Evolutionary conservation across 2,329 filamentous ascomycete genomes (phyloP).

Genomic region (Penicillium sp.): DNA sequence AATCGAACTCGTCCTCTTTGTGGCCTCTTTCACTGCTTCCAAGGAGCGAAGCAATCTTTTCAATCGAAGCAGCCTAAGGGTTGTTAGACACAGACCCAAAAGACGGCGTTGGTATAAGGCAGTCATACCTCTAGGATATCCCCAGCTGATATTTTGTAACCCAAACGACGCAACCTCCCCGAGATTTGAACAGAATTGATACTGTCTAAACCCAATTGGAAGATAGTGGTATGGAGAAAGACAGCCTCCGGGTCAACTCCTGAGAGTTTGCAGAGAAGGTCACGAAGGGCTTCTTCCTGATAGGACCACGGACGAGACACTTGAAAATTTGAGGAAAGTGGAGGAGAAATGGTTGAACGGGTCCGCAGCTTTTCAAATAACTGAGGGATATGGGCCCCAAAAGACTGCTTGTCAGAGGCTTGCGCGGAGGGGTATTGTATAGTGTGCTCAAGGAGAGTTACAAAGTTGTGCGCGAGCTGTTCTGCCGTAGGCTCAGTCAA

Average conservation of each 20-base stretch:
- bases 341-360: slow-evolving; percentile 1
- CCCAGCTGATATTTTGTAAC: slow-evolving; percentile 60
- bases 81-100: slow-evolving; percentile 11
- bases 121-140: slow-evolving; percentile 65
- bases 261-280: slow-evolving; percentile 59
- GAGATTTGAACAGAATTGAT: slow-evolving; percentile 81
- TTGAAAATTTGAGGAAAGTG: slow-evolving; percentile 6
- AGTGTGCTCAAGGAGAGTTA: slow-evolving; percentile 34
- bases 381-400: slow-evolving; percentile 23
- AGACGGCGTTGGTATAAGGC: background rate
- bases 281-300: slow-evolving; percentile 54
- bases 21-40: slow-evolving; percentile 36
- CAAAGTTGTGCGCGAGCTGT: slow-evolving; percentile 30
- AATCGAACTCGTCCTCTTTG: slow-evolving; percentile 43
- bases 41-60: slow-evolving; percentile 32
- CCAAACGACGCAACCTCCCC: slow-evolving; percentile 59
- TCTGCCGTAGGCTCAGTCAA: slow-evolving; percentile 23
- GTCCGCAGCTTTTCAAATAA: slow-evolving; percentile 26
- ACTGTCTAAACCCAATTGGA: slow-evolving; percentile 85
- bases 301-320: slow-evolving; percentile 46
- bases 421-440: slow-evolving; percentile 32
- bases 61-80: slow-evolving; percentile 36
- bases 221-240: slow-evolving; percentile 66
- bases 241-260: slow-evolving; percentile 53
- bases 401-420: slow-evolving; percentile 26